Evolutionary conservation across 257 asterid genomes (phyloP).

Genomic region (Solanum ahanhuiri): DNA sequence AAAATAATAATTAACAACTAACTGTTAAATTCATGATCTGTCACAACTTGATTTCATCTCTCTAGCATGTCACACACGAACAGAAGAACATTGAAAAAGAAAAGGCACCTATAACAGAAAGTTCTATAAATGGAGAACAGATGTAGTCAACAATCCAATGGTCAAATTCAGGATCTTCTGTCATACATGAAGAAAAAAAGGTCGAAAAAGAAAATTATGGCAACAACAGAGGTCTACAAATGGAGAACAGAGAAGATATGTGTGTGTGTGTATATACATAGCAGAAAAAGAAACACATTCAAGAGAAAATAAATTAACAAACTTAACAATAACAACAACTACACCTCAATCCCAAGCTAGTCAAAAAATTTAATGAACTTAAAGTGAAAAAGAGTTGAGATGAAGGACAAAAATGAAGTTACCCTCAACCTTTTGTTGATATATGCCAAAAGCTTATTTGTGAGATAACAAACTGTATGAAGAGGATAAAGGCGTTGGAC

Average conservation of each 20-base stretch:
- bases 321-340: not conserved
- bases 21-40: not conserved
- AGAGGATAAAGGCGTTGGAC: constrained; percentile 63
- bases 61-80: not conserved
- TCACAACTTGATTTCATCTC: not conserved
- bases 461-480: constrained; percentile 66
- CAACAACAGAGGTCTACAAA: not conserved
- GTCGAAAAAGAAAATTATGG: not conserved
- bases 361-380: not conserved
- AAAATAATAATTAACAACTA: not conserved
- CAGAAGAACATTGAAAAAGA: not conserved
- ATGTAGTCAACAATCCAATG: not conserved
- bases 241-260: not conserved
- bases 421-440: constrained; percentile 60
- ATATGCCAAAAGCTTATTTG: constrained; percentile 76
- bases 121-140: not conserved
- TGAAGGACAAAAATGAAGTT: constrained; percentile 3
- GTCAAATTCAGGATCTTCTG: not conserved
- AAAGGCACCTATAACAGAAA: not conserved
- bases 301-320: not conserved
- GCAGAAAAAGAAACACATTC: not conserved
- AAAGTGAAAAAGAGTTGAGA: not conserved
- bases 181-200: not conserved
- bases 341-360: not conserved
- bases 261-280: not conserved